Base-by-base conservation (phyloP, 495 filamentous ascomycete species). In the Cetradonia linearis region DNA sequence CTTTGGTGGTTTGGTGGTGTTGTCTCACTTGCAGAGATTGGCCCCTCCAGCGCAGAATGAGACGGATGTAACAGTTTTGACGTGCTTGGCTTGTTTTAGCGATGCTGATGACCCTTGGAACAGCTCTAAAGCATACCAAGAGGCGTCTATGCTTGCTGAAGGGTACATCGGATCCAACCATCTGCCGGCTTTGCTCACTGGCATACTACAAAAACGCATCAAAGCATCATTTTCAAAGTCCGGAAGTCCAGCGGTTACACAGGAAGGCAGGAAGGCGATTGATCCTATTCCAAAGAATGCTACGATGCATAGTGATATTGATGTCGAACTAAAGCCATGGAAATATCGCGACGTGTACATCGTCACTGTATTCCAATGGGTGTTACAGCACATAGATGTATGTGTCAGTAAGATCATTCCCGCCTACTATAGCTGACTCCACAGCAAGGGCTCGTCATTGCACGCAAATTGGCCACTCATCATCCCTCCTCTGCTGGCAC, bases 401-500 rank as follows among this genome's bases (percentile, higher is more conserved):
- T 20, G 61, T 56, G 42, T 13, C 34, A 27, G n/a, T 44, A 13
- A 13, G 34, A 37, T 36, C 8, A 49, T 5, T 13, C 8, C 16
- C 47, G 31, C 20, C 16, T 55, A 44, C 31, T 30, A 25, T 42
- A 3, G 46, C 58, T 60, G 23, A 60, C 30, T 2, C 13, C 0
- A 30, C 25, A 50, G 33, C 10, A 36, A 63, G 62, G 47, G 46
- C 14, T 48, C 61, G 8, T 55, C 61, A 18, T 16, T 81, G 5
- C 75, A 80, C 63, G 59, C 64, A 6, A 76, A 87, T 60, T 96
- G 91, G 83, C 83, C 81, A 0, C 79, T 94, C n/a, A 80, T 88
- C 46, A 78, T 92, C n/a, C 93, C 93, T 1, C 86, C 88, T 1
- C 74, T 96, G 1, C 78, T 98, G 3, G 81, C 85, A 5, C 75